Base-by-base conservation (phyloP, 2,329 filamentous ascomycete species). In the Periglandula ipomoeae region DNA sequence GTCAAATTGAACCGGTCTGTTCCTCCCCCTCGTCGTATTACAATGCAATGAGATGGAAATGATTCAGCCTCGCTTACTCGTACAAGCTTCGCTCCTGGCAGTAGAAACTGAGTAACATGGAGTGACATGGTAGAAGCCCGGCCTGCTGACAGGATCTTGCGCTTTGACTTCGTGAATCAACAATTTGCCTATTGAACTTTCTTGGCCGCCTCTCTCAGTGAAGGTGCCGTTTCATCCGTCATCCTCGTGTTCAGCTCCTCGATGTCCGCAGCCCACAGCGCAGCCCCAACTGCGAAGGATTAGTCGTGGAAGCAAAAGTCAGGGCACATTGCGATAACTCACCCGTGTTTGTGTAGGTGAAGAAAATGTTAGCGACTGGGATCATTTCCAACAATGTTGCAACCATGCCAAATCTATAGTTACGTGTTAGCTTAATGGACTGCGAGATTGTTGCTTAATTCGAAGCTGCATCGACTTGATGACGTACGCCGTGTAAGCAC, bases 191-290 rank as follows among this genome's bases (percentile, higher is more conserved):
- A 49, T 23, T 51, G 71, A 52, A 68, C 69, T 53, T 75, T 71
- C 56, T 72, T 71, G 27, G 71, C 74, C 38, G 70, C 65, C 54
- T 76, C 72, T 40, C 73, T 68, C 39, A 79, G 61, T 13, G 60
- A 65, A 1, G 75, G 75, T n/a, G 74, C 74, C 13, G 74, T 78
- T 52, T 70, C 66, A 46, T 69, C 61, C 9, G 70, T 68, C 72
- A 78, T 77, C 37, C 66, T 63, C 9, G 66, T 71, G 49, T 71
- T 69, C 56, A 74, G 73, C 24, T 67, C 64, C 65, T 94, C 89
- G 50, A 94, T 79, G 64, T 94, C 89, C 17, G 88, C 87, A 37
- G 91, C 90, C 89, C 89, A 96, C n/a, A 97, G 70, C 7, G 91
- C 91, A 47, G 90, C 91, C 7, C 89, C 91, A 50, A 95, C 89